Evolutionary conservation across 257 asterid genomes (phyloP).

Genomic region (Scutellaria minor): DNA sequence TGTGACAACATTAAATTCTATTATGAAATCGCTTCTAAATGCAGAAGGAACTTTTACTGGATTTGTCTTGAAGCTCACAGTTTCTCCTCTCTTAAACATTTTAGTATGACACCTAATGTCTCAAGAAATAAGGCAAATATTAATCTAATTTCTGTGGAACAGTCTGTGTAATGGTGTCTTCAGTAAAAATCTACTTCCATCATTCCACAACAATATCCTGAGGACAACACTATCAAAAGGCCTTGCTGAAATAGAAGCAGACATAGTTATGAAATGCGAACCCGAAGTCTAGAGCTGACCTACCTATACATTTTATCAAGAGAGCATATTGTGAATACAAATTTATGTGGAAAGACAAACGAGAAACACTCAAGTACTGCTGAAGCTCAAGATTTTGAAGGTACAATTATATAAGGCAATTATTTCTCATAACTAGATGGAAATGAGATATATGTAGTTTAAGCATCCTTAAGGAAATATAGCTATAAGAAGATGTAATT

Average conservation of each 20-base stretch:
- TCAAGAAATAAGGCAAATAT: neutral
- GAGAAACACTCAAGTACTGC: neutral
- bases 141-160: neutral
- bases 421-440: neutral
- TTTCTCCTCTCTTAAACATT: neutral
- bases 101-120: neutral
- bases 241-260: neutral
- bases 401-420: neutral
- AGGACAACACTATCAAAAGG: neutral
- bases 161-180: neutral
- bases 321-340: too few species aligned
- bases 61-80: neutral
- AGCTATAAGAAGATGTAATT: slow-evolving; percentile 12
- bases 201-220: neutral
- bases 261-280: neutral
- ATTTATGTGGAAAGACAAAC: too few species aligned
- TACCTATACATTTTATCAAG: neutral
- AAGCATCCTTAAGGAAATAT: neutral
- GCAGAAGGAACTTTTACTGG: neutral
- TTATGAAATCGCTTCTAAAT: neutral
- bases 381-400: slow-evolving; percentile 4
- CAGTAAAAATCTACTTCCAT: neutral
- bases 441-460: neutral
- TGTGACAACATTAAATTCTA: neutral
- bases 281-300: neutral